Conservation (phyloP, 768 basidiomycete species). For the Agrocybe pediades region DNA sequence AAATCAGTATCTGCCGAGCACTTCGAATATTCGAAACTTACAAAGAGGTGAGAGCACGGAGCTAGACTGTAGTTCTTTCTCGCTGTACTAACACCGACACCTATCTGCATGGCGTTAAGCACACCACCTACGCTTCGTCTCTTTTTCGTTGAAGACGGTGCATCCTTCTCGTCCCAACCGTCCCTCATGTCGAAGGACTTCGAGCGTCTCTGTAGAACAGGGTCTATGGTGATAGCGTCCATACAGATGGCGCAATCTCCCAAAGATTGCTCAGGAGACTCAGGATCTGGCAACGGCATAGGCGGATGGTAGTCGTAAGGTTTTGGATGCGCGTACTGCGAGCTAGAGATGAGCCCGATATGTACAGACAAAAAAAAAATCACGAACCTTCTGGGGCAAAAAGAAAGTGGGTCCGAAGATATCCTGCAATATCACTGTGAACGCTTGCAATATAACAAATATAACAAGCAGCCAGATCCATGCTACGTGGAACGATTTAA, state of each 20-base stretch:
- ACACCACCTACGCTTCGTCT: conserved; percentile 33
- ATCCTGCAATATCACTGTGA: conserved; percentile 70
- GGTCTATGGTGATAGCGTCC: conserved; percentile 73
- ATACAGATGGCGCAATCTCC: conserved; percentile 95
- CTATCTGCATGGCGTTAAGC: conserved; percentile 44
- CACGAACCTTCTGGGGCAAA: conserved; percentile 65
- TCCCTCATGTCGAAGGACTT: conserved; percentile 37
- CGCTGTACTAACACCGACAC: conserved; percentile 43
- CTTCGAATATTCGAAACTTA: conserved; percentile 38
- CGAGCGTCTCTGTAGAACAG: conserved; percentile 33
- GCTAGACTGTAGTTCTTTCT: conserved; percentile 81
- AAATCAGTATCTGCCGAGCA: not conserved
- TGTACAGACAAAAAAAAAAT: not conserved
- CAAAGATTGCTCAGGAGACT: conserved; percentile 72
- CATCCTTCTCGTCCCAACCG: conserved; percentile 21
- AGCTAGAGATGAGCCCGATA: not conserved
- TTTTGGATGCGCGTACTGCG: conserved; percentile 61
- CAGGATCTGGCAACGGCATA: conserved; percentile 69
- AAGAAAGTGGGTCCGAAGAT: conserved; percentile 82
- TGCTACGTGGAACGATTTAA: conserved; percentile 33
- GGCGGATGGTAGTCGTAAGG: conserved; percentile 86
- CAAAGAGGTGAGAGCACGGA: conserved; percentile 89
- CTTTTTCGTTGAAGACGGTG: conserved; percentile 14
- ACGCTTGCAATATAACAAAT: conserved; percentile 70
- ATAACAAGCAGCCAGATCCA: conserved; percentile 66